These are phyloP conservation scores for Saccharomyces eubayanus DNA, from an alignment of 805 yeast genomes.

Conservation along the genomic window DNA sequence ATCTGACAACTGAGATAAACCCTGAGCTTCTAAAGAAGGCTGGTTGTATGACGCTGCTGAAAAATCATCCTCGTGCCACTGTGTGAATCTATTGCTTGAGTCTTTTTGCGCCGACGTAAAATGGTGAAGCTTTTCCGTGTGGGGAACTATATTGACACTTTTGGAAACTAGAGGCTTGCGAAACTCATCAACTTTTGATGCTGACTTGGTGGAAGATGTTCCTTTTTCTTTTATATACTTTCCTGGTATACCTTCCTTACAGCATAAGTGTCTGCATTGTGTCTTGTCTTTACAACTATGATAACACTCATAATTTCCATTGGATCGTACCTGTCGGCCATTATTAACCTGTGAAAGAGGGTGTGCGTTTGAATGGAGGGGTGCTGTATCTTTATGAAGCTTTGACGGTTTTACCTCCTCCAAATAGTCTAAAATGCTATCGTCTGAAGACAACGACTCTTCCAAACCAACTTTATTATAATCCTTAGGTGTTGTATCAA, in stretches of 20 bases:
- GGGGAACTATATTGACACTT: neutral
- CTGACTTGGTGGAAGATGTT: neutral
- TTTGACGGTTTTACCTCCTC: constrained; percentile 8
- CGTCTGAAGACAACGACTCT: constrained; percentile 18
- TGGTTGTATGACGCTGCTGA: too few relatives aligned
- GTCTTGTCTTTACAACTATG: constrained; percentile 36
- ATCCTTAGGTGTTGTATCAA: constrained; percentile 1
- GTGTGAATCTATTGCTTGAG: neutral
- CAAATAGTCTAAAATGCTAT: constrained; percentile 22
- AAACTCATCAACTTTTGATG: neutral
- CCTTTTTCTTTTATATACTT: constrained; percentile 3
- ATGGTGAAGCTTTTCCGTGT: neutral
- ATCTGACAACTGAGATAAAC: neutral
- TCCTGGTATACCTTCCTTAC: constrained; percentile 37
- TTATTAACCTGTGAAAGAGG: neutral
- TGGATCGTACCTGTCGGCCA: constrained; percentile 11
- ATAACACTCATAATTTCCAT: constrained; percentile 34
- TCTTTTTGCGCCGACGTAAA: neutral
- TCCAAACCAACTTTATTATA: constrained; percentile 11
- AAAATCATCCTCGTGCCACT: neutral
- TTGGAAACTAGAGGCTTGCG: neutral
- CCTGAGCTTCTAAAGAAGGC: neutral
- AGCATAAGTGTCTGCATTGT: constrained; percentile 40
- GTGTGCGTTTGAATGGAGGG: neutral
- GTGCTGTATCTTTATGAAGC: constrained; percentile 1